These are phyloP conservation scores for Fraxinus sp. DNA, from an alignment of 305 asterid genomes.

Conservation along the genomic window DNA sequence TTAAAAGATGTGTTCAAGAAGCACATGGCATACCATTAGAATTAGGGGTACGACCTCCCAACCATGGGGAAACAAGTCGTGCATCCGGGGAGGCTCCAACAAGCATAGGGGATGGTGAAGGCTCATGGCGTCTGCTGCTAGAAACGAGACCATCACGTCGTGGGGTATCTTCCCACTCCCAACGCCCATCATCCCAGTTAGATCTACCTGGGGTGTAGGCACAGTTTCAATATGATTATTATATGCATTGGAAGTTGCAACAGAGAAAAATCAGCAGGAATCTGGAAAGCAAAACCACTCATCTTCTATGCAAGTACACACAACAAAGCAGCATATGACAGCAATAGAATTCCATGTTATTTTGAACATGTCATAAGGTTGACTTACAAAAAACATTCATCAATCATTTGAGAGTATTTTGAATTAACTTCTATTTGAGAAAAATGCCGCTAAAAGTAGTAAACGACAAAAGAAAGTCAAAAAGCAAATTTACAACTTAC, in stretches of 20 bases:
- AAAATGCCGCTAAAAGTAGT: background rate
- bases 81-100: conserved; percentile 93
- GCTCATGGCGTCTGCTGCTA: conserved; percentile 56
- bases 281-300: background rate
- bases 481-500: conserved; percentile 39
- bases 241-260: conserved; percentile 16
- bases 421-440: background rate
- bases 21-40: conserved; percentile 46
- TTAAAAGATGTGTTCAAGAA: conserved; percentile 3
- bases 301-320: conserved; percentile 9
- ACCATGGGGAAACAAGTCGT: conserved; percentile 91
- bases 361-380: background rate
- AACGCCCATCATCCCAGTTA: conserved; percentile 95
- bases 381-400: background rate
- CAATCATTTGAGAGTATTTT: conserved; percentile 4
- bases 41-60: conserved; percentile 79
- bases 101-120: conserved; percentile 78
- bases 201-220: conserved; percentile 58
- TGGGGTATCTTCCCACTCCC: conserved; percentile 97
- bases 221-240: background rate
- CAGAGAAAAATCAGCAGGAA: background rate
- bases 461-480: background rate
- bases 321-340: background rate
- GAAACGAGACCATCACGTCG: conserved; percentile 54
- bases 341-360: background rate